Conservation (phyloP, 2,329 filamentous ascomycete species). For the Hypomyces perniciosus region DNA sequence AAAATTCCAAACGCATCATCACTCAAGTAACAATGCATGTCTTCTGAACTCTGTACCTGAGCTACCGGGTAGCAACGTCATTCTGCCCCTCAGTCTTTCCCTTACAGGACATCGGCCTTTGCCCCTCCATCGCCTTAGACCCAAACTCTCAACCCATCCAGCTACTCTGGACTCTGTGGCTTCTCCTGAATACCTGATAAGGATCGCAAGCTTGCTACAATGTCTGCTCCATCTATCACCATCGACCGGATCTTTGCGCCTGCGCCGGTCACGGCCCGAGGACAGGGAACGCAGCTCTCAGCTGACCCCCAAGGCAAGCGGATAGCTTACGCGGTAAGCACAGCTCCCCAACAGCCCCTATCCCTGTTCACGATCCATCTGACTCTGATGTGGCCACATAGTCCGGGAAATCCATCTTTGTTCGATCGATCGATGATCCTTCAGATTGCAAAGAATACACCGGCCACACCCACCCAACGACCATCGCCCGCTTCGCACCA, state of each 20-base stretch:
- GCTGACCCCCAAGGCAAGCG: conserved; percentile 84
- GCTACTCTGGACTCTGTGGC: background rate
- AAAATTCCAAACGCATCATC: background rate
- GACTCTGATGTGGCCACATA: conserved; percentile 28
- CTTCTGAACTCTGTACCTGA: background rate
- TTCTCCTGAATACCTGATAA: background rate
- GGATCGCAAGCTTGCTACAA: conserved; percentile 13
- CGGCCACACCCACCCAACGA: conserved; percentile 80
- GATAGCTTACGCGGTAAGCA: conserved; percentile 81
- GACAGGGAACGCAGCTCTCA: conserved; percentile 83
- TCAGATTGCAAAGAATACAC: conserved; percentile 83
- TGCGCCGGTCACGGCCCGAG: conserved; percentile 74
- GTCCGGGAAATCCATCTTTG: conserved; percentile 95
- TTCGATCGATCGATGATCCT: conserved; percentile 89
- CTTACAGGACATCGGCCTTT: background rate
- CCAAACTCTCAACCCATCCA: background rate
- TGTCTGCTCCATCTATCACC: conserved; percentile 43
- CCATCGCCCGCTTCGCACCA: conserved; percentile 88
- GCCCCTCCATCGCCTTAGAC: background rate
- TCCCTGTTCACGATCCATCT: background rate
- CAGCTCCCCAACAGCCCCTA: background rate
- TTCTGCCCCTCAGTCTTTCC: background rate
- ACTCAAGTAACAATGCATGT: background rate
- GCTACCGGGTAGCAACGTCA: background rate
- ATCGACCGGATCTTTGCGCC: conserved; percentile 74